Percentiles rank a stretch among this genome's conserved stretches.
Conservation (phyloP, 2,329 filamentous ascomycete species). For the Cytospora leucostoma region DNA sequence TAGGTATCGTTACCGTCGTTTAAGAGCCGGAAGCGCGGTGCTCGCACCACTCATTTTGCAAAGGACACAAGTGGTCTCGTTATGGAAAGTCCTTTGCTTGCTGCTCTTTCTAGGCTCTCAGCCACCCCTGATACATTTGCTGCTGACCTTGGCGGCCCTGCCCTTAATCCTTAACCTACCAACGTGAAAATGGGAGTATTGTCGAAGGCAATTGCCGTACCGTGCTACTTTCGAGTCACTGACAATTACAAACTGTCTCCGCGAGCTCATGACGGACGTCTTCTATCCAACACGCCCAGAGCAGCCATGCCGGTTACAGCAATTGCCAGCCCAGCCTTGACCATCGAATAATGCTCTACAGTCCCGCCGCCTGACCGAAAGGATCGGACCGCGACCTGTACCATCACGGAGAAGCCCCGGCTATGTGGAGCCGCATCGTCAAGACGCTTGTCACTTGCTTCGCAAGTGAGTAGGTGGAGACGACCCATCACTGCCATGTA, state of each 20-base stretch:
- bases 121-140: not conserved
- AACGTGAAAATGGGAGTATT: conserved; percentile 12
- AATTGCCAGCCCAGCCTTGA: conserved; percentile 36
- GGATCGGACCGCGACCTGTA: conserved; percentile 44
- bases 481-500: conserved; percentile 42
- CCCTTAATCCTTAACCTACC: not conserved
- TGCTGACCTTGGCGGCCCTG: not conserved
- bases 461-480: conserved; percentile 36
- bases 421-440: conserved; percentile 39
- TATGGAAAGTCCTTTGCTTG: not conserved
- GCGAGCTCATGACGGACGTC: conserved; percentile 25
- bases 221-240: not conserved
- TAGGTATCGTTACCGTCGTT: conserved; percentile 4
- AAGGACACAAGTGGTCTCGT: not conserved
- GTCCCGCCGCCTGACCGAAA: conserved; percentile 42
- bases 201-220: not conserved
- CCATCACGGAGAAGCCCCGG: conserved; percentile 39
- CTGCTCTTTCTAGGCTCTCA: too few relatives aligned
- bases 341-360: conserved; percentile 42
- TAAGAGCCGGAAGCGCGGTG: not conserved
- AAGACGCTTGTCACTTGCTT: conserved; percentile 41
- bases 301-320: conserved; percentile 24
- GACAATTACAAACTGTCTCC: not conserved
- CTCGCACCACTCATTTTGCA: not conserved
- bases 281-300: conserved; percentile 36